Evolutionary conservation across 768 basidiomycete species (phyloP), one percentile per base, ranked within the genome.

Genomic region (Tulasnella sp.): DNA sequence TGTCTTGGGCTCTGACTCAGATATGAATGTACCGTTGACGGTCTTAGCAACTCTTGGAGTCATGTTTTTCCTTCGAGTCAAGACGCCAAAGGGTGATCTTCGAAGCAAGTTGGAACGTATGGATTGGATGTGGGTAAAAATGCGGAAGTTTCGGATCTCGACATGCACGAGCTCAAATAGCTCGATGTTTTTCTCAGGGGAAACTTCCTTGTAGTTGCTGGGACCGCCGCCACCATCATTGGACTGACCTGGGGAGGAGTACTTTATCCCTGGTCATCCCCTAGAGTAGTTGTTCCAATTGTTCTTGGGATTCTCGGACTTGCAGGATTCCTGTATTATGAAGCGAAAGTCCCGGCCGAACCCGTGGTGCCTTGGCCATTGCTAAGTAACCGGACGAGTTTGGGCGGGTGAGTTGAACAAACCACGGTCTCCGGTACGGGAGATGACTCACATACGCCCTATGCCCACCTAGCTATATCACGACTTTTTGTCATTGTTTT

Each of bases 241-340:
- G 77, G 66, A 0, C 66, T 81, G 7, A 78, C 76, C 1, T 79
- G 75, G 74, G 79, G 73, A 17, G 79, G 80, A 1, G 66, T 73
- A 22, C 62, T 65, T 0, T 76, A 72, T 58, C 52, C 73, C 0
- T 81, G 80, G 79, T 60, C 57, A 2, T 74, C 73, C 0, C 66
- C 65, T 11, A 63, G 62, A 1, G 71, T 78, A 10, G 67, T 80
- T 19, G 69, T 70, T 1, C 76, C 78, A 0, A 67, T 81, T 1
- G 62, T 73, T 19, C 34, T 78, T 24, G 80, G 80, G 0, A 3
- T 74, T 3, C 45, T 68, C 11, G 73, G 73, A 0, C 53, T 81
- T 3, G 65, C 59, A 0, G 56, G 44, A 0, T 79, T 76, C 62
- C 25, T 80, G 1, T 29, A 66, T 2, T 75, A 76, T 60, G 79